Evolutionary conservation across 2,329 filamentous ascomycete genomes (phyloP).

Genomic region (Trichoderma simmonsii): DNA sequence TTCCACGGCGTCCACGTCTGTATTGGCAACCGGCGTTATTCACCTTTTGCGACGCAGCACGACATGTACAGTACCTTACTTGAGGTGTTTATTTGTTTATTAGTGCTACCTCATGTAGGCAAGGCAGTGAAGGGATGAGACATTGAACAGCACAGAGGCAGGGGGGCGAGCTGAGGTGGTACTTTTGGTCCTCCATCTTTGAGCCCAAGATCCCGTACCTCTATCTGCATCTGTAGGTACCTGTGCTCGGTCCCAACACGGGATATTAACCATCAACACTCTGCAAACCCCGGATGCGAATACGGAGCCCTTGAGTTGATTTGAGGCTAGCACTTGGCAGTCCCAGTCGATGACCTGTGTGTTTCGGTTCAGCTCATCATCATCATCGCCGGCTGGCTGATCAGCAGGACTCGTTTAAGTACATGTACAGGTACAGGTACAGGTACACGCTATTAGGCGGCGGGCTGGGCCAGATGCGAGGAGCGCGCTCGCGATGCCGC

Average conservation of each 20-base stretch:
- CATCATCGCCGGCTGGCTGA: not conserved
- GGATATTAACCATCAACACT: not conserved
- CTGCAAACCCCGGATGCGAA: not conserved
- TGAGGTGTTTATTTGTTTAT: not conserved
- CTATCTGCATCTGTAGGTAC: not conserved
- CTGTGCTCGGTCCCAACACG: not conserved
- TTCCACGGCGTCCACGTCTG: conserved; percentile 11
- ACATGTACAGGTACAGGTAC: not conserved
- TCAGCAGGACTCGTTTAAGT: not conserved
- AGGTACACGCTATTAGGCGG: not conserved
- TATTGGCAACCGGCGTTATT: not conserved
- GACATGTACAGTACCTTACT: not conserved
- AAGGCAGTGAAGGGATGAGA: not conserved
- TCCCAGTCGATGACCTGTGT: not conserved
- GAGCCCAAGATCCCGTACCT: not conserved
- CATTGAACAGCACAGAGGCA: not conserved
- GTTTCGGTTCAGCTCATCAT: not conserved
- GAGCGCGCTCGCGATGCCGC: not conserved
- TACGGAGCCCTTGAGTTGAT: not conserved
- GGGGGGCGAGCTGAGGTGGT: not conserved
- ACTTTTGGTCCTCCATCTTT: not conserved
- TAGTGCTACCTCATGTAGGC: not conserved
- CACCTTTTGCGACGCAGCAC: not conserved
- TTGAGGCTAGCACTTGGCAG: not conserved
- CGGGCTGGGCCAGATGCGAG: not conserved